Percentiles rank a stretch among this genome's conserved stretches.
These are phyloP conservation scores for Apophysomyces ossiformis DNA, from an alignment of 371 early-diverging fungal genomes.

Conservation along the genomic window DNA sequence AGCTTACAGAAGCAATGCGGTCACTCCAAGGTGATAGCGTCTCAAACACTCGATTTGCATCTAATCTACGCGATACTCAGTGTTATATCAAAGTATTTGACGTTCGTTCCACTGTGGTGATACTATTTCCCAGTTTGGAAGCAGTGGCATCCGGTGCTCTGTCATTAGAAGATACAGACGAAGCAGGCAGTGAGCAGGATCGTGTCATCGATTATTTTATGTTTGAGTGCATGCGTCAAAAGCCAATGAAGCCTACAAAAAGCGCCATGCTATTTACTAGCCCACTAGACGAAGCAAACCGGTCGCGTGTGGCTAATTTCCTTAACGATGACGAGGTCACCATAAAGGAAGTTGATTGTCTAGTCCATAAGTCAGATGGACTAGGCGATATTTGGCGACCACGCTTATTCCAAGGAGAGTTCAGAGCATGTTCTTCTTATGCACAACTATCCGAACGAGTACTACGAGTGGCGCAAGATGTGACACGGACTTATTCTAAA, in stretches of 20 bases:
- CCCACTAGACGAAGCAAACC: constrained; percentile 2
- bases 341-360: constrained; percentile 28
- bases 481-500: constrained; percentile 50
- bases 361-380: constrained; percentile 48
- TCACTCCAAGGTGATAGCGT: constrained; percentile 19
- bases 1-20: constrained; percentile 32
- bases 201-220: constrained; percentile 42
- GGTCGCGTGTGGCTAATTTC: constrained; percentile 9
- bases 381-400: constrained; percentile 41
- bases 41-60: constrained; percentile 29
- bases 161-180: not conserved
- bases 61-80: constrained; percentile 49
- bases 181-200: not conserved
- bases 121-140: constrained; percentile 63
- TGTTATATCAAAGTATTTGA: constrained; percentile 76
- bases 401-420: constrained; percentile 37
- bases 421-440: constrained; percentile 22
- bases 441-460: constrained; percentile 37
- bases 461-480: constrained; percentile 41
- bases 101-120: constrained; percentile 64
- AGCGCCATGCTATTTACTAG: constrained; percentile 13
- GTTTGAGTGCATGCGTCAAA: constrained; percentile 68
- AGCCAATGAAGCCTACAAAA: constrained; percentile 47
- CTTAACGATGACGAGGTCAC: constrained; percentile 20
- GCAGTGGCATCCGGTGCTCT: constrained; percentile 47